Conservation (phyloP, 441 rosid species). For the Corymbia calophylla region DNA sequence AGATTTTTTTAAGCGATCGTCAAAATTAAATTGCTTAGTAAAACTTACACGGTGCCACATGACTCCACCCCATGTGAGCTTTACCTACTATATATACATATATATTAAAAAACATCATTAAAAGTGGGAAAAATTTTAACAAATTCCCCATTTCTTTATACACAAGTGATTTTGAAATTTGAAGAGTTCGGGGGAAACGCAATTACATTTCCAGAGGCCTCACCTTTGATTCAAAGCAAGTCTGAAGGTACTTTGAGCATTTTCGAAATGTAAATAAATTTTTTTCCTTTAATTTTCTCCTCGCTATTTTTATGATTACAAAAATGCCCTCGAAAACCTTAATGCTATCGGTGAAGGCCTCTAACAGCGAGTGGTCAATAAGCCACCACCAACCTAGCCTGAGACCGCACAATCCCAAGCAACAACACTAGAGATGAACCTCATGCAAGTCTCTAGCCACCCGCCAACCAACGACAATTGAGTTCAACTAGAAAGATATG, state of each 20-base stretch:
- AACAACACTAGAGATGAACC: no score
- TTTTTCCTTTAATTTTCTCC: no score
- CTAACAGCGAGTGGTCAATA: not conserved
- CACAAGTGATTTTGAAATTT: not conserved
- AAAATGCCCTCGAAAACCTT: no score
- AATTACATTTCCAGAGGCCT: not conserved
- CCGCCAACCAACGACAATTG: no score
- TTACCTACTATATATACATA: not conserved
- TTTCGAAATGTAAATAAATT: not conserved
- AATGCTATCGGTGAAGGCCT: not conserved
- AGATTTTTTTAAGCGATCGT: not conserved
- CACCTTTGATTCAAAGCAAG: not conserved
- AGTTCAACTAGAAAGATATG: no score
- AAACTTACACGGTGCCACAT: not conserved
- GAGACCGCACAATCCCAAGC: no score
- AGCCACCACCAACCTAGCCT: not conserved
- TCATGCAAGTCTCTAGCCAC: no score
- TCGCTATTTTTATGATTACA: not conserved
- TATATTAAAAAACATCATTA: not conserved
- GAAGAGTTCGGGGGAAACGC: not conserved
- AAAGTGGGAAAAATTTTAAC: not conserved
- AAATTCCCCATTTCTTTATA: not conserved
- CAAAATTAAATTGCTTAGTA: not conserved
- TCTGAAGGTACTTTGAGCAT: not conserved
- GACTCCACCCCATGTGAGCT: not conserved